Evolutionary conservation across 768 basidiomycete species (phyloP), one percentile per base, ranked within the genome.

Genomic region (Coprinellus aureogranulatus): DNA sequence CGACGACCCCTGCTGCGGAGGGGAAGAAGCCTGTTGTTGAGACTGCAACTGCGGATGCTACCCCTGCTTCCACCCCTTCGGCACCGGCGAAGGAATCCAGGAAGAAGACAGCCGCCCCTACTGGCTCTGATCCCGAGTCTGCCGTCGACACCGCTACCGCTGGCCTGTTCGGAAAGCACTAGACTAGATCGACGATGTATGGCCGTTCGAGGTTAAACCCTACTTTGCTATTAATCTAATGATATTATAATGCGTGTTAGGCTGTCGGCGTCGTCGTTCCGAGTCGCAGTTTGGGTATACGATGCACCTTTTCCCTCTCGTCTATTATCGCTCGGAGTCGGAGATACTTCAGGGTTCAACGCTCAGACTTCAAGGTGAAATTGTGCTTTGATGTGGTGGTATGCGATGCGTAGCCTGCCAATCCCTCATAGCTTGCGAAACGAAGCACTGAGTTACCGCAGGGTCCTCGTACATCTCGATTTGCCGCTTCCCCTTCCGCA

Each of bases 371-470:
- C 25, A 27, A 48, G 10, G 22, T 27, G 46, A 23, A 48, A 39
- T 47, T 8, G 30, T 22, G n/a, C n/a, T n/a, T 41, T n/a, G 16
- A 46, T 44, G 28, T n/a, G 27, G 23, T 28, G 31, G 56, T 27
- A 30, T 12, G 25, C 20, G 20, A 18, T 62, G 71, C 18, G 68
- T 62, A 53, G 69, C 71, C 30, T 81, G 79, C 92, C 91, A 92
- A 49, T 78, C 73, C 42, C 74, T 62, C 89, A 92, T 92, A 44
- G 82, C 82, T 52, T 76, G 75, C 12, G 88, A 90, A 27, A 92
- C 82, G 75, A 82, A 87, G 65, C 88, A 90, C 65, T 92, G 87
- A 62, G 76, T 87, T 54, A 92, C 88, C 3, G 79, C 79, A 5
- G 75, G 65, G 54, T 80, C 81, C 70, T 90, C 87, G 62, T 85